Conservation (phyloP, 2,329 filamentous ascomycete genomes). For the Aplosporella prunicola region DNA sequence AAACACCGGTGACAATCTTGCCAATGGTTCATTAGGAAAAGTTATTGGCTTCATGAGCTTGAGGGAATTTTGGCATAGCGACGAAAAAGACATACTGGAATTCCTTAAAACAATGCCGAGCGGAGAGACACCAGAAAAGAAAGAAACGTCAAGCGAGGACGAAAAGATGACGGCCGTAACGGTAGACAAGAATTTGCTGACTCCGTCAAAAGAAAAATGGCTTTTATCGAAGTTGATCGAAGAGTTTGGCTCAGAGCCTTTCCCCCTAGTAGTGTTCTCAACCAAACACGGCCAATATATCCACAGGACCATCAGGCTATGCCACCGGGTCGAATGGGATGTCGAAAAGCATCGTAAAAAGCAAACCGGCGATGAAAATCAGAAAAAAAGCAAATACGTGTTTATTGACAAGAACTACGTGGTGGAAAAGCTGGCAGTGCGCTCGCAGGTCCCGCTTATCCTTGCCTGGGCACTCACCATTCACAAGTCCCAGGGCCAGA, state of each 20-base stretch:
- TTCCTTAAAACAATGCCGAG: too few relatives aligned
- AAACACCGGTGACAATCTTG: constrained; percentile 19
- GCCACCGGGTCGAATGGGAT: neutral
- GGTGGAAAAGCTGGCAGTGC: constrained; percentile 33
- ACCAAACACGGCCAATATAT: constrained; percentile 14
- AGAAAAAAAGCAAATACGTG: too few relatives aligned
- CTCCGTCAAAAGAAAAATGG: neutral
- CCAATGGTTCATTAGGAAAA: constrained; percentile 27
- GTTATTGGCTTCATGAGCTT: constrained; percentile 24
- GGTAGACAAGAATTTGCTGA: too few relatives aligned
- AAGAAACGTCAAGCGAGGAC: too few relatives aligned
- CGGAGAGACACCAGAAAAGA: too few relatives aligned
- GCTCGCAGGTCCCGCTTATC: constrained; percentile 53
- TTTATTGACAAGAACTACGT: neutral
- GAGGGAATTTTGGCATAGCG: neutral
- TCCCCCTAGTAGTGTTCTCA: neutral
- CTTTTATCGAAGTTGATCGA: too few relatives aligned
- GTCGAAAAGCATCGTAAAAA: neutral
- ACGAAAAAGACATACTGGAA: neutral
- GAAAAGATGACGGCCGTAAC: too few relatives aligned
- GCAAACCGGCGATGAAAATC: too few relatives aligned
- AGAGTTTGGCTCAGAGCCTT: too few relatives aligned
- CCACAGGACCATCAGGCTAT: neutral
- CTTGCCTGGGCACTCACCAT: constrained; percentile 55
- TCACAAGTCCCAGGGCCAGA: constrained; percentile 54